These are phyloP conservation scores for Pontederia crassipes DNA, from an alignment of 176 grass and related monocot genomes.

Conservation along the genomic window DNA sequence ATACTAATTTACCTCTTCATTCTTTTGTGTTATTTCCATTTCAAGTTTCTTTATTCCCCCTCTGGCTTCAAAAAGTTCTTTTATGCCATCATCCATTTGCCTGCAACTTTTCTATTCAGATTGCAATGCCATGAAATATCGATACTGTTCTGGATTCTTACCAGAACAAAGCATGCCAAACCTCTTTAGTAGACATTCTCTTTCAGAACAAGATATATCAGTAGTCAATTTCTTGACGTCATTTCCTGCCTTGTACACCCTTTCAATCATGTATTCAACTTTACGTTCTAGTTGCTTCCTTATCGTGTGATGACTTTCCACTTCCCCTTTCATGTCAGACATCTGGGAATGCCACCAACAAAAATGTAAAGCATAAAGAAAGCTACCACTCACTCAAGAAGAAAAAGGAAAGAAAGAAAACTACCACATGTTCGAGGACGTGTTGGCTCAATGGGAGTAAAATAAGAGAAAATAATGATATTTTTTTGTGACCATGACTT, in stretches of 20 bases:
- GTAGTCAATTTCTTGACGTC: constrained; percentile 13
- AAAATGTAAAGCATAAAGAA: not conserved
- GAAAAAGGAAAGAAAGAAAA: too few species aligned
- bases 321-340: constrained; percentile 71
- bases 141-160: not conserved
- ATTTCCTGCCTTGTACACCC: constrained; percentile 31
- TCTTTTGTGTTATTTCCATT: constrained; percentile 43
- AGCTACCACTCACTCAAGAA: too few species aligned
- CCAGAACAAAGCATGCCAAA: constrained; percentile 1
- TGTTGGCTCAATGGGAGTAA: too few species aligned
- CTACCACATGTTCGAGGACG: too few species aligned
- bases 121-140: not conserved
- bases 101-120: constrained; percentile 4
- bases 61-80: constrained; percentile 54
- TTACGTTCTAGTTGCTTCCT: constrained; percentile 36
- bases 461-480: too few species aligned
- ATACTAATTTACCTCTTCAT: constrained; percentile 51
- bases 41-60: constrained; percentile 44
- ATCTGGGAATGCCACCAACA: constrained; percentile 25
- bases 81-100: constrained; percentile 12
- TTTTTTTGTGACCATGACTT: too few species aligned
- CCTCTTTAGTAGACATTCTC: constrained; percentile 11
- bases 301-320: constrained; percentile 46
- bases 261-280: constrained; percentile 29
- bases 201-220: constrained; percentile 7